These are phyloP conservation scores for Moricandia moricandioides DNA, from an alignment of 345 rosid species.

Conservation along the genomic window DNA sequence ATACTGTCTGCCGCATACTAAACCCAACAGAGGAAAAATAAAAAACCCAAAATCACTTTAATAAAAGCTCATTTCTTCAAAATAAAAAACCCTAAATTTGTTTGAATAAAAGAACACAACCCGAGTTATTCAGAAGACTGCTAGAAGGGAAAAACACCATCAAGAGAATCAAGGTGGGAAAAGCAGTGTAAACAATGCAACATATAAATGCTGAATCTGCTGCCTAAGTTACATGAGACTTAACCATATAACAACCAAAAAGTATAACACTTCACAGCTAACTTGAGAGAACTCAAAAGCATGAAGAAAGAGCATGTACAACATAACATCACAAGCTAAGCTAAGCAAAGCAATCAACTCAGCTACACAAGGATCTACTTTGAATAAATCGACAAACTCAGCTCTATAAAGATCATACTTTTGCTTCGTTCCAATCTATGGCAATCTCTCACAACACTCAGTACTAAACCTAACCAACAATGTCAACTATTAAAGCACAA, in stretches of 20 bases:
- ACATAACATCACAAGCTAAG: not conserved
- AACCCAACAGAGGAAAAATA: too few relatives aligned
- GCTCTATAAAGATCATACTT: not conserved
- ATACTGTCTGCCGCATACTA: too few relatives aligned
- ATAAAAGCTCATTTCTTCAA: not conserved
- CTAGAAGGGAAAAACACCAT: not conserved
- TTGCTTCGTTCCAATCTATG: not conserved
- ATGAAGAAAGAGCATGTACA: not conserved
- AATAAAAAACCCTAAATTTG: not conserved
- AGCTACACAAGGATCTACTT: not conserved
- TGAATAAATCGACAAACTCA: not conserved
- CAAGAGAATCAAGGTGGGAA: not conserved
- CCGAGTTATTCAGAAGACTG: not conserved
- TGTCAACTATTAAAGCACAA: not conserved
- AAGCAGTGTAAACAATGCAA: not conserved
- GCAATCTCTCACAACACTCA: conserved; percentile 9
- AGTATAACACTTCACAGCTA: not conserved
- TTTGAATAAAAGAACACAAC: not conserved
- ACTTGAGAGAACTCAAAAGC: not conserved
- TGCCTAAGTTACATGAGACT: not conserved
- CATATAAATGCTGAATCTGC: not conserved
- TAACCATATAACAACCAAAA: not conserved
- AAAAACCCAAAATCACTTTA: not conserved
- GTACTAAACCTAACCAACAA: conserved; percentile 10
- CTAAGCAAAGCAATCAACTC: not conserved